Evolutionary conservation across 345 rosid species (phyloP).

Genomic region (Acer yangbiense): DNA sequence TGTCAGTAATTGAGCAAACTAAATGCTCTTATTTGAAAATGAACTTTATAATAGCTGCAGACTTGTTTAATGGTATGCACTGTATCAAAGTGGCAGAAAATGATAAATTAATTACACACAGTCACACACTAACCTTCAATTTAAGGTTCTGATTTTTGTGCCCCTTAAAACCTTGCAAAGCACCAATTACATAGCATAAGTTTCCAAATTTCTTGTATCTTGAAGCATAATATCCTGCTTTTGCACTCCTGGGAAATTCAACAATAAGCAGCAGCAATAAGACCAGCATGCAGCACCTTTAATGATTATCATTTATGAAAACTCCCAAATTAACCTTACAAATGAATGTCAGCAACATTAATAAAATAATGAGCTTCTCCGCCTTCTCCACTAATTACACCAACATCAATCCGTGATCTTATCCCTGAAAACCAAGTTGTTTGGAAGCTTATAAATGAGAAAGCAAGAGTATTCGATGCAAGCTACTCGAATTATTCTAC

Average conservation of each 20-base stretch:
- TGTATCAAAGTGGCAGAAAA: not conserved
- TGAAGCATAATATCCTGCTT: constrained; percentile 92
- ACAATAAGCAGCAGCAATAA: constrained; percentile 15
- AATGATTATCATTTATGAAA: constrained; percentile 14
- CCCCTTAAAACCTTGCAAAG: constrained; percentile 86
- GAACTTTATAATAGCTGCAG: not conserved
- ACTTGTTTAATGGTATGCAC: not conserved
- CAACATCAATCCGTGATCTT: constrained; percentile 71
- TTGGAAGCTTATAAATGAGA: constrained; percentile 17
- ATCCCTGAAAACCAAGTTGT: constrained; percentile 51
- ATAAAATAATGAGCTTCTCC: constrained; percentile 73
- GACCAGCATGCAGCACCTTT: constrained; percentile 13
- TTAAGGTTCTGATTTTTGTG: constrained; percentile 77
- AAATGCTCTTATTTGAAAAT: constrained; percentile 1
- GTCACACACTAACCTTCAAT: constrained; percentile 56
- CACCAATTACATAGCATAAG: constrained; percentile 84
- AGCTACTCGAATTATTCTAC: not conserved
- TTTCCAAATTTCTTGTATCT: constrained; percentile 87
- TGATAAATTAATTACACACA: constrained; percentile 5
- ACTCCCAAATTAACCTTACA: constrained; percentile 55
- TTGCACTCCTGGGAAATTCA: constrained; percentile 78
- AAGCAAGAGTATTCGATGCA: not conserved
- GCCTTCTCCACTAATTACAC: constrained; percentile 60
- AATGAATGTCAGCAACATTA: constrained; percentile 94
- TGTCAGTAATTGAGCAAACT: not conserved